Conservation (phyloP, 805 yeast species). For the Myxozyma neglecta region DNA sequence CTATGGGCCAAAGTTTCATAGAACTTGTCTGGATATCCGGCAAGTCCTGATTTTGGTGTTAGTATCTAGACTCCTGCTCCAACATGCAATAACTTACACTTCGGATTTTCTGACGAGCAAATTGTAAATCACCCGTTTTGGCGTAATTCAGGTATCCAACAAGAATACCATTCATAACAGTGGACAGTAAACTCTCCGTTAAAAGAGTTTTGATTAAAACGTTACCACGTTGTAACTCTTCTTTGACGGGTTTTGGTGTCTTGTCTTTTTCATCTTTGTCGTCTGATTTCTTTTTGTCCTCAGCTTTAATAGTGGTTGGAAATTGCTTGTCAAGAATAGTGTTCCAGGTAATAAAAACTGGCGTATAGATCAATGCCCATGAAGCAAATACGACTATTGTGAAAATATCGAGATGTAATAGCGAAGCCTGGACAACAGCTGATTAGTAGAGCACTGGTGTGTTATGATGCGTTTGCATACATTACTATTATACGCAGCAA, state of each 20-base stretch:
- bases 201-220: conserved; percentile 13
- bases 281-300: neutral
- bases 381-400: conserved; percentile 8
- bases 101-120: conserved; percentile 2
- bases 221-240: conserved; percentile 6
- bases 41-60: conserved; percentile 9
- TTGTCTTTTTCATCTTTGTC: neutral
- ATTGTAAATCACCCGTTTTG: conserved; percentile 4
- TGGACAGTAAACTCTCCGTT: conserved; percentile 13
- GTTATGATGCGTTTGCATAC: neutral
- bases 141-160: conserved; percentile 5
- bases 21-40: conserved; percentile 17
- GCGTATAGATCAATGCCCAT: conserved; percentile 19
- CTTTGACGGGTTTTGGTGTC: neutral
- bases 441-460: neutral
- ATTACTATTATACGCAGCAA: conserved; percentile 2
- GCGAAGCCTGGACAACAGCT: neutral
- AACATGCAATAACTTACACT: neutral
- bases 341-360: conserved; percentile 15
- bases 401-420: neutral
- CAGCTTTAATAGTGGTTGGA: neutral
- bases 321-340: conserved; percentile 4
- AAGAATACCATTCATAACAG: conserved; percentile 19
- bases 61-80: neutral
- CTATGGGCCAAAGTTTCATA: conserved; percentile 21